A percentile compares a stretch with the other conserved stretches of the same genome.
These are phyloP conservation scores for Picochlorum sp. DNA, from an alignment of 139 green algal species.

Conservation along the genomic window DNA sequence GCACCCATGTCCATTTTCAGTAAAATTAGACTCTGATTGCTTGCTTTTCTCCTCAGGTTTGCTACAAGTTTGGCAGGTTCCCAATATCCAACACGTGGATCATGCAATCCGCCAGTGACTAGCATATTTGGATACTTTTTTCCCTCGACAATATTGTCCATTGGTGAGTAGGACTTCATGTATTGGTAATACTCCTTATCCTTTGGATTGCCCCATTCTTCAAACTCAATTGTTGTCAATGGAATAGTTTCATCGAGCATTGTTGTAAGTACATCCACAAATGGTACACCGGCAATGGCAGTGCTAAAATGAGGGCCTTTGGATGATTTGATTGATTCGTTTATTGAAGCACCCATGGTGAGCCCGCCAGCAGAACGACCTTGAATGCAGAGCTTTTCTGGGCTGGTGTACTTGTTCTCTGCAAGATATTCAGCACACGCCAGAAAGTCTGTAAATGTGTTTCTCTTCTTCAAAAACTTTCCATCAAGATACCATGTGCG, in stretches of 20 bases:
- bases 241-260: conserved; percentile 61
- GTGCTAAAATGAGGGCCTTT: conserved; percentile 50
- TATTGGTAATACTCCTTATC: conserved; percentile 58
- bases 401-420: conserved; percentile 39
- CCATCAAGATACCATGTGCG: conserved; percentile 68
- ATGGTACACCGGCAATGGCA: conserved; percentile 60
- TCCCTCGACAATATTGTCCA: conserved; percentile 70
- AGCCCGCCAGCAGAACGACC: conserved; percentile 68
- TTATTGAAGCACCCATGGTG: conserved; percentile 61
- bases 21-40: conserved; percentile 6
- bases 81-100: conserved; percentile 59
- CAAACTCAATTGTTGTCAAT: conserved; percentile 27
- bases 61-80: conserved; percentile 78
- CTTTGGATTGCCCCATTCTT: conserved; percentile 58
- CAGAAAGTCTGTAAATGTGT: conserved; percentile 80
- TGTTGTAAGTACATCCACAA: conserved; percentile 83
- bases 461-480: conserved; percentile 67
- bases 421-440: conserved; percentile 57
- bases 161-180: conserved; percentile 81
- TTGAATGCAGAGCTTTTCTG: conserved; percentile 42
- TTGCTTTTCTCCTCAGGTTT: conserved; percentile 44
- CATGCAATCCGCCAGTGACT: conserved; percentile 71
- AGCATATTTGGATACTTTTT: conserved; percentile 77
- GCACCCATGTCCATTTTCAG: conserved; percentile 59
- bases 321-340: conserved; percentile 35